A percentile compares a stretch with the other conserved stretches of the same genome.
These are phyloP conservation scores for Hymenochaete sp. DNA, from an alignment of 1,284 basidiomycete genomes.

Conservation along the genomic window DNA sequence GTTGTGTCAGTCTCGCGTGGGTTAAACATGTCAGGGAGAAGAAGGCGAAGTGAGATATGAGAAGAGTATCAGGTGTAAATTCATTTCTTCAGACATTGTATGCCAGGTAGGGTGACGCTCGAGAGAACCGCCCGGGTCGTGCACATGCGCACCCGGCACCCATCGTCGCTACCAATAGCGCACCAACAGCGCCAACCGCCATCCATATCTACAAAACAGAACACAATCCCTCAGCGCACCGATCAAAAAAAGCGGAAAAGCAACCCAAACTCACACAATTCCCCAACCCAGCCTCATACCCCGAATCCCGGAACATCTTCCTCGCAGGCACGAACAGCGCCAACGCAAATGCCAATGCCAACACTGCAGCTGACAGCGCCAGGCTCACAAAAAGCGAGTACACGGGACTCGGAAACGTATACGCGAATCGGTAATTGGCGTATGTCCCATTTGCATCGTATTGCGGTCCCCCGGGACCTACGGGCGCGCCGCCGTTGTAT, in stretches of 20 bases:
- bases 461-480: no score
- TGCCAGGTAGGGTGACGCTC: slow-evolving; percentile 16
- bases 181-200: slow-evolving; percentile 23
- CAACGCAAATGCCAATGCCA: slow-evolving; percentile 24
- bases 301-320: slow-evolving; percentile 21
- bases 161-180: slow-evolving; percentile 22
- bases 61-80: no score
- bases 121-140: slow-evolving; percentile 20
- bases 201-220: slow-evolving; percentile 25
- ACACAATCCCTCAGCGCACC: neutral
- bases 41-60: no score
- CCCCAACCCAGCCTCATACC: slow-evolving; percentile 23
- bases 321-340: slow-evolving; percentile 24
- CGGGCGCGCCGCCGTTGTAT: no score
- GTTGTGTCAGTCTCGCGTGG: no score
- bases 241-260: neutral
- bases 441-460: no score
- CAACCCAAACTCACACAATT: slow-evolving; percentile 22
- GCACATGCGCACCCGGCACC: slow-evolving; percentile 27
- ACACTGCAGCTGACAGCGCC: slow-evolving; percentile 22
- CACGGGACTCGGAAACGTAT: slow-evolving; percentile 23
- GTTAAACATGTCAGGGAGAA: no score
- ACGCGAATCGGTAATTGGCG: no score
- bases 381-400: slow-evolving; percentile 23
- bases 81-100: slow-evolving; percentile 15